These are phyloP conservation scores for Jackrogersella multiformis DNA, from an alignment of 495 filamentous ascomycete genomes.

Conservation along the genomic window DNA sequence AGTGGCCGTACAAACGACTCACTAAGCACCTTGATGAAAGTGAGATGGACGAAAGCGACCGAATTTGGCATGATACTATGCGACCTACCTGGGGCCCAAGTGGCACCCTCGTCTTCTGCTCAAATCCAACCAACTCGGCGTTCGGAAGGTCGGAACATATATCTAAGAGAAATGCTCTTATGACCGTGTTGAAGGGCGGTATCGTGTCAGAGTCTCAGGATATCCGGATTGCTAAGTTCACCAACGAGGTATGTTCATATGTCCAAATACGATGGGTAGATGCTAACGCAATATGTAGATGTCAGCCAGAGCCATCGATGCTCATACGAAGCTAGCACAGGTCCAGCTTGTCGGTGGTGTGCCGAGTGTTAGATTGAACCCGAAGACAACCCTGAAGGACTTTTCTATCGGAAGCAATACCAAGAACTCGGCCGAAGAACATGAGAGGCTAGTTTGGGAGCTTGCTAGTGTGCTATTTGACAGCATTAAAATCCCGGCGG, in stretches of 20 bases:
- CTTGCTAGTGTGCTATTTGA: slow-evolving; percentile 90
- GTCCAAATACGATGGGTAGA: neutral
- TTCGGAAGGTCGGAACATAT: slow-evolving; percentile 46
- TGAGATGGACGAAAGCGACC: slow-evolving; percentile 66
- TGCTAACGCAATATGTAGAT: slow-evolving; percentile 35
- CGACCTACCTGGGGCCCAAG: slow-evolving; percentile 83
- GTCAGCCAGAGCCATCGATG: slow-evolving; percentile 41
- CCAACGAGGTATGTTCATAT: slow-evolving; percentile 54
- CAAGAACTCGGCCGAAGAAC: slow-evolving; percentile 47
- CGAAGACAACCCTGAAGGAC: slow-evolving; percentile 41
- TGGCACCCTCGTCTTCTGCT: slow-evolving; percentile 74
- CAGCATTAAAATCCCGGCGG: slow-evolving; percentile 62
- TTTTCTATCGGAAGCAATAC: slow-evolving; percentile 33
- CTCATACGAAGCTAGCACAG: slow-evolving; percentile 37
- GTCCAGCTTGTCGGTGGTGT: slow-evolving; percentile 49
- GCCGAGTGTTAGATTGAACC: slow-evolving; percentile 56
- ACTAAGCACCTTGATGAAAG: slow-evolving; percentile 70
- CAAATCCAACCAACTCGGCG: slow-evolving; percentile 44
- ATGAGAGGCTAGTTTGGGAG: slow-evolving; percentile 74
- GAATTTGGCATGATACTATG: slow-evolving; percentile 69
- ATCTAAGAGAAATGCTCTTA: slow-evolving; percentile 42
- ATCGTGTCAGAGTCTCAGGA: slow-evolving; percentile 54
- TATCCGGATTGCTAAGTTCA: slow-evolving; percentile 63
- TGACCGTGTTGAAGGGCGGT: slow-evolving; percentile 44
- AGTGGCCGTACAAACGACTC: slow-evolving; percentile 86